These are phyloP conservation scores for Pyrus bretschneideri DNA, from an alignment of 306 rosid genomes.

Conservation along the genomic window DNA sequence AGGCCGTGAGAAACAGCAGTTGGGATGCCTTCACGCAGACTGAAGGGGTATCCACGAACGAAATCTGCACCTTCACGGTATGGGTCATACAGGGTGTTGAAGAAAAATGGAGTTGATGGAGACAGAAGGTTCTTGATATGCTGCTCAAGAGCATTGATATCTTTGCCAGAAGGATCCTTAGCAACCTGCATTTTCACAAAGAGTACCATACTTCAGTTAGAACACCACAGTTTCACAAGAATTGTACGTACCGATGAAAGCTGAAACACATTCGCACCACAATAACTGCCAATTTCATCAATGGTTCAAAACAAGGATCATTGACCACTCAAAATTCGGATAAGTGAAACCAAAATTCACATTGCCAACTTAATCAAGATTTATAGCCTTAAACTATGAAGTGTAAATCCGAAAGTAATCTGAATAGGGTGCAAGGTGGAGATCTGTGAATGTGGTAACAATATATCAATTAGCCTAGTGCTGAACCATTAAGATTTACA, in stretches of 20 bases:
- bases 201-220: neutral
- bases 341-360: neutral
- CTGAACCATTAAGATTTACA: neutral
- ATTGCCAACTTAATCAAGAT: neutral
- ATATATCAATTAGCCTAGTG: neutral
- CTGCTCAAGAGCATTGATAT: constrained; percentile 69
- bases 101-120: constrained; percentile 80
- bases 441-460: neutral
- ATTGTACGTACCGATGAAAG: neutral
- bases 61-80: constrained; percentile 76
- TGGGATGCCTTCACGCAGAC: constrained; percentile 68
- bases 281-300: neutral
- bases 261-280: neutral
- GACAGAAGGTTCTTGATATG: constrained; percentile 65
- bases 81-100: constrained; percentile 80
- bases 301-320: neutral
- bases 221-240: neutral
- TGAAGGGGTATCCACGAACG: constrained; percentile 83
- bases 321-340: neutral
- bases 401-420: neutral
- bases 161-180: constrained; percentile 67
- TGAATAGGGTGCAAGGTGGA: neutral
- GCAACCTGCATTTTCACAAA: constrained; percentile 52
- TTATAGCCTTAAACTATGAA: neutral
- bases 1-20: constrained; percentile 81